These are phyloP conservation scores for Auricularia sp. DNA, from an alignment of 768 basidiomycete genomes.

Conservation along the genomic window DNA sequence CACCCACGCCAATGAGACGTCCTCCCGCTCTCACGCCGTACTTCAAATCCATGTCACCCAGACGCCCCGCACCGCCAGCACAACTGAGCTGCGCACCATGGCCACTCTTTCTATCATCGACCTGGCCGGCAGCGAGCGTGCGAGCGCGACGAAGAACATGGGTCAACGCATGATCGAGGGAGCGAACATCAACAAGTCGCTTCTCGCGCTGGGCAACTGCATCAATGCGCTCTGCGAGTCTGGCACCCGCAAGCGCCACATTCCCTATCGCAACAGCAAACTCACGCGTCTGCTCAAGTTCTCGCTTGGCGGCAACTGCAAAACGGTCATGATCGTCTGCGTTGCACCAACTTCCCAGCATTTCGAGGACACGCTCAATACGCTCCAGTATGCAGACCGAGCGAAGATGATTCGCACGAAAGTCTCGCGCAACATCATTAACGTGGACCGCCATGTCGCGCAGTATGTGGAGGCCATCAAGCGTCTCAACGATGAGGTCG, in stretches of 20 bases:
- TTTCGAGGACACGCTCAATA: conserved; percentile 98
- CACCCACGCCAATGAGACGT: conserved; percentile 93
- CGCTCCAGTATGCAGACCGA: conserved; percentile 92
- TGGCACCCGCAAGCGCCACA: conserved; percentile 75
- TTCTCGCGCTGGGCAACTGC: conserved; percentile 94
- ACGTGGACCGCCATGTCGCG: conserved; percentile 89
- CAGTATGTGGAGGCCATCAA: conserved; percentile 94
- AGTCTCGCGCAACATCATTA: conserved; percentile 88
- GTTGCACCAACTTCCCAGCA: conserved; percentile 90
- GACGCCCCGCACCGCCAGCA: conserved; percentile 71
- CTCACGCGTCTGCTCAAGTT: conserved; percentile 95
- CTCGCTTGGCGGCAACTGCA: conserved; percentile 96
- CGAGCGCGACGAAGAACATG: conserved; percentile 93
- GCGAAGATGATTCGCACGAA: conserved; percentile 98
- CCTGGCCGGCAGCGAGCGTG: conserved; percentile 93
- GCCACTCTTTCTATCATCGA: conserved; percentile 97
- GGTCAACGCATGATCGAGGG: conserved; percentile 98
- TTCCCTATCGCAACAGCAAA: conserved; percentile 97
- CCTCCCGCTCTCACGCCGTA: conserved; percentile 95
- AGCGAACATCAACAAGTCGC: conserved; percentile 97
- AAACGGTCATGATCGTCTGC: conserved; percentile 99
- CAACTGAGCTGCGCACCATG: conserved; percentile 73
- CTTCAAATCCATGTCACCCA: conserved; percentile 91
- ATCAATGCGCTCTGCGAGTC: conserved; percentile 98
- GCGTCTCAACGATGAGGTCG: conserved; percentile 72